A percentile compares a stretch with the other conserved stretches of the same genome.
These are phyloP conservation scores for Brassica nigra DNA, from an alignment of 345 rosid genomes.

Conservation along the genomic window DNA sequence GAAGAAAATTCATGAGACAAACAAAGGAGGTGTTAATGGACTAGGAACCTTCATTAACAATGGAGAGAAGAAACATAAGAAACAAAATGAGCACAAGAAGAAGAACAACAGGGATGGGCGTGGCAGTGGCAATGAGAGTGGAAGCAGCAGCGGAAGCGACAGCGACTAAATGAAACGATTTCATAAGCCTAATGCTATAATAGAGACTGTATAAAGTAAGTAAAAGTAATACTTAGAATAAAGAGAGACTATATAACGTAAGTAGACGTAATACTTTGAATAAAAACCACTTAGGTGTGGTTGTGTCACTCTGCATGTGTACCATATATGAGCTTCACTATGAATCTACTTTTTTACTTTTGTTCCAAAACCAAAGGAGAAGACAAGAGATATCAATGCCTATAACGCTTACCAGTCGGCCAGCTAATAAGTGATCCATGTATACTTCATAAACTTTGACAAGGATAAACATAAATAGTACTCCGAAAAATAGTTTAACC, in stretches of 20 bases:
- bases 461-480: not conserved
- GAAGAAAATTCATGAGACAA: slow-evolving; percentile 28
- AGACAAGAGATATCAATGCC: not conserved
- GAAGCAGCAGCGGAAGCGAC: slow-evolving; percentile 34
- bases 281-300: slow-evolving; percentile 32
- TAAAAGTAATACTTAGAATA: slow-evolving; percentile 8
- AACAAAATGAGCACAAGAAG: slow-evolving; percentile 16
- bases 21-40: slow-evolving; percentile 22
- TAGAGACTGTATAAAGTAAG: slow-evolving; percentile 4
- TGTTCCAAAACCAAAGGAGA: not conserved
- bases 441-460: not conserved
- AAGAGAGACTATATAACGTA: not conserved
- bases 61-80: slow-evolving; percentile 33
- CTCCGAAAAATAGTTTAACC: not conserved
- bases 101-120: not conserved
- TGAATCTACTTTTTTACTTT: slow-evolving; percentile 16
- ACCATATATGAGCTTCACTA: slow-evolving; percentile 4
- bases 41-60: slow-evolving; percentile 37
- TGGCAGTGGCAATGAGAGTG: slow-evolving; percentile 24
- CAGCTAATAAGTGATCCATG: not conserved
- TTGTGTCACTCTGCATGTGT: slow-evolving; percentile 24
- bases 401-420: not conserved
- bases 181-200: not conserved
- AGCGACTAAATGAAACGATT: slow-evolving; percentile 24
- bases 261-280: not conserved